phyloP scores from a whole-genome alignment of 768 basidiomycete species.

The Phylloporus sp. region DNA sequence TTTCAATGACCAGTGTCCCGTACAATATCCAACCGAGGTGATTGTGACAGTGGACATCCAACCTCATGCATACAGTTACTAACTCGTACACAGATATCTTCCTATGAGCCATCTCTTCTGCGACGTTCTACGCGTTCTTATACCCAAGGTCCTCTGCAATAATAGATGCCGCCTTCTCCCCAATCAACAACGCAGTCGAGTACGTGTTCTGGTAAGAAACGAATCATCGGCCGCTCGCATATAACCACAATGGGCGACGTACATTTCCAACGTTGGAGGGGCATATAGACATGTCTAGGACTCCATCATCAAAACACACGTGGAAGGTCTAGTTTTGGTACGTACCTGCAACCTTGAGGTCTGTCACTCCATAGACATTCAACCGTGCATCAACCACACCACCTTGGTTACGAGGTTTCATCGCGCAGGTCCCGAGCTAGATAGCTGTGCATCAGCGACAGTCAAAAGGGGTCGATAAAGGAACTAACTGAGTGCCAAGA shows the following conservation, averaged over 20 bases:
- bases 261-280: constrained; percentile 26
- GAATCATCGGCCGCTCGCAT: too few relatives aligned
- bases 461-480: not conserved
- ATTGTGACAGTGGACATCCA: too few relatives aligned
- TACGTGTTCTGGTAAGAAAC: constrained; percentile 7
- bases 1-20: too few relatives aligned
- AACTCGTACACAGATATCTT: too few relatives aligned
- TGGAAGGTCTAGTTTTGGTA: not conserved
- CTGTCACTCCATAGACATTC: constrained; percentile 58
- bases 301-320: not conserved
- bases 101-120: too few relatives aligned
- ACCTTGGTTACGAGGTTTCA: constrained; percentile 55
- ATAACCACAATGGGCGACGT: not conserved
- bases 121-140: not conserved
- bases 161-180: constrained; percentile 15
- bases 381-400: constrained; percentile 62
- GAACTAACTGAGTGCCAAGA: not conserved
- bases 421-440: constrained; percentile 64
- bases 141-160: constrained; percentile 9
- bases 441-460: not conserved
- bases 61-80: too few relatives aligned
- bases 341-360: constrained; percentile 59
- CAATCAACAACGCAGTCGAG: constrained; percentile 15
- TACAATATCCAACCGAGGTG: too few relatives aligned
- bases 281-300: constrained; percentile 37